Evolutionary conservation across 306 rosid genomes (phyloP), one percentile per base, ranked within the genome.

Genomic region (Dryas drummondii): DNA sequence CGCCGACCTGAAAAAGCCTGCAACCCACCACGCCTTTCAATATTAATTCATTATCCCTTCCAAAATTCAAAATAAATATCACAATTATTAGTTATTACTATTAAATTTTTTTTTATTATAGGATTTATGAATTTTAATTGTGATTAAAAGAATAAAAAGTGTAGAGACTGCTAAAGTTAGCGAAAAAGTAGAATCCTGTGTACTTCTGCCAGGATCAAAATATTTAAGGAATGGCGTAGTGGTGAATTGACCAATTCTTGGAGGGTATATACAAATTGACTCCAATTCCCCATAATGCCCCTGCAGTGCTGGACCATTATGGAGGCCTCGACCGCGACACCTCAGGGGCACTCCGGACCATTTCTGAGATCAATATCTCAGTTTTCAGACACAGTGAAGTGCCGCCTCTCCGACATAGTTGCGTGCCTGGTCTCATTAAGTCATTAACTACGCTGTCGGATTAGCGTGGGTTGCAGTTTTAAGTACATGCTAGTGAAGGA

Each of bases 1-100:
- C 16, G 88, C 99, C 32, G 99, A 94, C 72, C 92, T 88, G 88
- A 82, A 92, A 90, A 86, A 86, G 90, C 97, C 99, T 94, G 97
- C 84, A 78, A 71, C 54, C 73, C 67, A 47, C 70, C 48, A 14
- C 53, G 53, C 70, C 65, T 70, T 41, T 52, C 13, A 70, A 53
- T 53, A 15, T 37, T 10, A 10, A 45, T 68, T 32, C 22, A 42
- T 9, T 9, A 51, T 32, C 41, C 47, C 66, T 32, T 10, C 19
- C 14, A 51, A 14, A 42, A 4, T 59, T 26, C 4, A n/a, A 49
- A 68, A 32, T 2, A 32, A 32, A 1, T 1, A 32, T 32, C 37
- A 32, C 37, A 32, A 32, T 32, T 32, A 32, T 32, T 32, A 22
- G 37, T 32, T 32, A 32, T 32, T 32, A 32, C 22, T 22, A 22